These are phyloP conservation scores for Filobasidium wieringae DNA, from an alignment of 768 basidiomycete species.

Conservation along the genomic window DNA sequence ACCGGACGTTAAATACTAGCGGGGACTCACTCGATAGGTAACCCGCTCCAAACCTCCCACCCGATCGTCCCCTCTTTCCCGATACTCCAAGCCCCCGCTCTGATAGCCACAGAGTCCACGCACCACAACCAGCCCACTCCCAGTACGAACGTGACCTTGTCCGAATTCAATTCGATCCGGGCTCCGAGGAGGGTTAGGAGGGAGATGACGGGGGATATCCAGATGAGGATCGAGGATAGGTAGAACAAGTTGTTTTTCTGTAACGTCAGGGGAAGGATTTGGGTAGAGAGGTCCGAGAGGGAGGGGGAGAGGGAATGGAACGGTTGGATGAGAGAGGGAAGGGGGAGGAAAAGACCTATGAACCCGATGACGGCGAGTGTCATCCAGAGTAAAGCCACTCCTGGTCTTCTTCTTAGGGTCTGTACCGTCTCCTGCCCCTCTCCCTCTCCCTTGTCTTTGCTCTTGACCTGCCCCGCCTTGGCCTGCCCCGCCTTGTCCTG, in stretches of 20 bases:
- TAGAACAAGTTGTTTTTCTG: constrained; percentile 21
- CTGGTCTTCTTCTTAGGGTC: constrained; percentile 23
- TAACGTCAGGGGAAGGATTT: not conserved
- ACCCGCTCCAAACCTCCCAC: constrained; percentile 22
- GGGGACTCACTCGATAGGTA: constrained; percentile 33
- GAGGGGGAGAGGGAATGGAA: not conserved
- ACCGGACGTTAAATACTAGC: too few relatives aligned
- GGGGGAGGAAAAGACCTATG: not conserved
- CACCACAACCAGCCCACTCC: constrained; percentile 24
- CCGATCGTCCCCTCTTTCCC: constrained; percentile 20
- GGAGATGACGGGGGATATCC: constrained; percentile 33
- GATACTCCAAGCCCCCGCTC: constrained; percentile 29
- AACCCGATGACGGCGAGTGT: constrained; percentile 8
- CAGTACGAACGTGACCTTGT: constrained; percentile 8
- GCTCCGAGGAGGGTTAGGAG: constrained; percentile 29
- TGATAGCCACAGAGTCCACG: constrained; percentile 32
- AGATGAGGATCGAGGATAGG: constrained; percentile 32
- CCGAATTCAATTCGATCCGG: not conserved
- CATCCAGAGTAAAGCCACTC: constrained; percentile 19
- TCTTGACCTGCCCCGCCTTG: not conserved
- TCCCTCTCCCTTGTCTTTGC: not conserved
- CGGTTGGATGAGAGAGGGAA: not conserved
- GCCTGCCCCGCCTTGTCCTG: not conserved
- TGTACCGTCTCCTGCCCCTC: constrained; percentile 14
- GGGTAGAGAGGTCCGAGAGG: not conserved